A percentile compares a stretch with the other conserved stretches of the same genome.
phyloP scores from a whole-genome alignment of 192 early-diverging fungal genomes.

The Coemansia interrupta region DNA sequence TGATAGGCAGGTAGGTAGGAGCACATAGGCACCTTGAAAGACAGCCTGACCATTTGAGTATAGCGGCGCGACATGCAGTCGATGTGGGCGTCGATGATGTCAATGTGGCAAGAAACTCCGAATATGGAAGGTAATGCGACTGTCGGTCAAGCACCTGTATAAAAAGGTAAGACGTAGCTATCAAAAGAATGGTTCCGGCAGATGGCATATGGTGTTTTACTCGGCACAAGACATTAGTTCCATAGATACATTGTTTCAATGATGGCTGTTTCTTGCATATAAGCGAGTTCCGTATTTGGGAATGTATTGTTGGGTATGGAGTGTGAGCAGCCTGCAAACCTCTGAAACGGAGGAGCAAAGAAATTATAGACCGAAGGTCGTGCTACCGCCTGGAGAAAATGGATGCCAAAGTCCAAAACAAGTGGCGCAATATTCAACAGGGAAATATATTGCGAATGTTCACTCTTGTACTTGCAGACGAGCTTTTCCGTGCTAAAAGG shows the following conservation, averaged over 20 bases:
- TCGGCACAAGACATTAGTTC: not conserved
- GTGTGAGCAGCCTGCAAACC: not conserved
- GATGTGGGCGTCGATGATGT: not conserved
- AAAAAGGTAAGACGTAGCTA: not conserved
- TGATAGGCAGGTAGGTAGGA: too few relatives aligned
- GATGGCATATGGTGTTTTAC: not conserved
- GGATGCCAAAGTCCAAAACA: too few relatives aligned
- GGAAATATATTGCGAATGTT: too few relatives aligned
- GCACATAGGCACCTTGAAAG: too few relatives aligned
- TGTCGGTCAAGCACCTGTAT: not conserved
- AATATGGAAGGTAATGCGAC: not conserved
- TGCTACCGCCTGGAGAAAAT: too few relatives aligned
- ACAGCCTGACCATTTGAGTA: not conserved
- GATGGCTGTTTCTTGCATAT: not conserved
- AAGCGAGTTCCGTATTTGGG: not conserved
- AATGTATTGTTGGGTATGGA: not conserved
- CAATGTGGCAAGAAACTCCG: constrained; percentile 1
- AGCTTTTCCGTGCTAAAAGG: too few relatives aligned
- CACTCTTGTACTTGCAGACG: too few relatives aligned
- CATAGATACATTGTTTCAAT: not conserved
- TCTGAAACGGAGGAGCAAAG: not conserved
- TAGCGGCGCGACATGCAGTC: constrained; percentile 3
- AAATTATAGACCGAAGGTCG: not conserved
- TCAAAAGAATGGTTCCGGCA: not conserved
- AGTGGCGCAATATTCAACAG: too few relatives aligned